Base-by-base conservation (phyloP, 352 stramenopile genomes). In the Albugo candida region DNA sequence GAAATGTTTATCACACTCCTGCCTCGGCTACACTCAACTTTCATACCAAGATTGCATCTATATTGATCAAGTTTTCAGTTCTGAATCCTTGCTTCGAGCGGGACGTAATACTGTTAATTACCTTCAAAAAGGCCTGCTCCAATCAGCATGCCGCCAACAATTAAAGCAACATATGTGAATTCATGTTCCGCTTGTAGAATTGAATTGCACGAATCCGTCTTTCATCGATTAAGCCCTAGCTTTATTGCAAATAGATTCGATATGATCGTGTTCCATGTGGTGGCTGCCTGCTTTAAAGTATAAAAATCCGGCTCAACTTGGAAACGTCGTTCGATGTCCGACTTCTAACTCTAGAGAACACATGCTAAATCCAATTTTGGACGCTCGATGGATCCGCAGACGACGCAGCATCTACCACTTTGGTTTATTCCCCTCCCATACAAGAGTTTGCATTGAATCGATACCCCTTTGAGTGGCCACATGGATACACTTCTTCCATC, bases 261-360 rank as follows among this genome's bases (percentile, higher is more conserved):
- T 13, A 43, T 8, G 3, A 24, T 43, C 20, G 3, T 19, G 38
- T 43, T 10, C 38, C 38, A 43, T 24, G 20, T 24, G 38, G 17
- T 19, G 17, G 38, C 17, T 24, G 38, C 38, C 38, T 43, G 38
- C 20, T 43, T 43, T 24, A 43, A 8, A 24, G 3, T 8, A 43
- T 43, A 43, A 10, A 43, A 20, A 19, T 60, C 20, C 45, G 45
- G 12, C 19, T 46, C 20, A 68, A 41, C 5, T n/a, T 1, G 21
- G 54, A 70, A 2, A 68, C 61, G 52, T 55, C 53, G 1, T 36
- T 47, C 13, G 48, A 24, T n/a, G n/a, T n/a, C n/a, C n/a, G n/a
- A n/a, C n/a, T n/a, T n/a, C n/a, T n/a, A n/a, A n/a, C n/a, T n/a
- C n/a, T n/a, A n/a, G n/a, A n/a, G n/a, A n/a, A n/a, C n/a, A n/a